A percentile compares a stretch with the other conserved stretches of the same genome.
These are phyloP conservation scores for Salvia rosmarinus DNA, from an alignment of 257 asterid species.

Conservation along the genomic window DNA sequence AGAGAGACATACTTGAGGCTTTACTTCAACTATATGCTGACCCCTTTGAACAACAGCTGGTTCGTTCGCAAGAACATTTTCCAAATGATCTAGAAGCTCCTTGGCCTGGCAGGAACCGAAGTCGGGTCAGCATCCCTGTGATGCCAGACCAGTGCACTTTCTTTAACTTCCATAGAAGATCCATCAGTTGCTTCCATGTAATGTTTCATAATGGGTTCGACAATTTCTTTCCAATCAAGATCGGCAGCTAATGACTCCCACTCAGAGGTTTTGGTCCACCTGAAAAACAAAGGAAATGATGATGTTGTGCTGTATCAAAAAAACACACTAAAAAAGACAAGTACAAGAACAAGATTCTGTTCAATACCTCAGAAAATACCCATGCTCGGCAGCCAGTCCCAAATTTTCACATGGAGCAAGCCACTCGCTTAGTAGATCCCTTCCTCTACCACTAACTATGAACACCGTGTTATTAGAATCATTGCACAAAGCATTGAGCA, in stretches of 20 bases:
- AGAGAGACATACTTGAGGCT: constrained; percentile 71
- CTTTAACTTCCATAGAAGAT: constrained; percentile 79
- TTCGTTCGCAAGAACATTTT: constrained; percentile 83
- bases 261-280: constrained; percentile 59
- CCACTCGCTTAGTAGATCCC: constrained; percentile 68
- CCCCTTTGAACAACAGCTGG: constrained; percentile 93
- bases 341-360: neutral
- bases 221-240: constrained; percentile 85
- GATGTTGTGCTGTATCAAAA: neutral
- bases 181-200: constrained; percentile 94
- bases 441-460: constrained; percentile 88
- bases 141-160: constrained; percentile 95
- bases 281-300: constrained; percentile 35
- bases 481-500: constrained; percentile 59
- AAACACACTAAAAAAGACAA: neutral
- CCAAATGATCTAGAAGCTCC: constrained; percentile 80
- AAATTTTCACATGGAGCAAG: constrained; percentile 73
- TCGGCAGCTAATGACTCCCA: constrained; percentile 77
- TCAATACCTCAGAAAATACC: constrained; percentile 72
- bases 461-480: constrained; percentile 82
- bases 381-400: constrained; percentile 94
- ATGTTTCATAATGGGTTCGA: constrained; percentile 76
- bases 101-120: constrained; percentile 90
- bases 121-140: constrained; percentile 84
- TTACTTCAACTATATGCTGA: constrained; percentile 90